phyloP scores from a whole-genome alignment of 768 basidiomycete species.

The Saitozyma podzolica region DNA sequence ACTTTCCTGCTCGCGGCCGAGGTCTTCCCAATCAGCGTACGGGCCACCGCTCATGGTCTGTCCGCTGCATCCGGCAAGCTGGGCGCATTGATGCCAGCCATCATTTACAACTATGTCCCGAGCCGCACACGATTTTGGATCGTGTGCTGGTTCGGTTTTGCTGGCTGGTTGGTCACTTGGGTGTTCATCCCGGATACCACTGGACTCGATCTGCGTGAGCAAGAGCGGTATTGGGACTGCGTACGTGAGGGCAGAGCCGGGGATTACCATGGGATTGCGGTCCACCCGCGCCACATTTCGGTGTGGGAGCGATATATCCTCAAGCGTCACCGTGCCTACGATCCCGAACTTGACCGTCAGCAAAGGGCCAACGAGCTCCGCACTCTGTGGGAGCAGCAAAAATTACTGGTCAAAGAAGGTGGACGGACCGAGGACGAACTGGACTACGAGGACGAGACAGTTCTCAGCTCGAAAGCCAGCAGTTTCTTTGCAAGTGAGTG shows the following conservation, averaged over 20 bases:
- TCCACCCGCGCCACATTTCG: slow-evolving; percentile 53
- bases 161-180: slow-evolving; percentile 37
- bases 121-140: slow-evolving; percentile 51
- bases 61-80: slow-evolving; percentile 54
- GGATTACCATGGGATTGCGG: slow-evolving; percentile 55
- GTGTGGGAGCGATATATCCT: slow-evolving; percentile 50
- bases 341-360: slow-evolving; percentile 51
- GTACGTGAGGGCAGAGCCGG: slow-evolving; percentile 50
- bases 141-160: slow-evolving; percentile 54
- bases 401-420: slow-evolving; percentile 31
- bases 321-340: slow-evolving; percentile 52
- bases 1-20: slow-evolving; percentile 56
- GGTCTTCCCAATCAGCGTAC: slow-evolving; percentile 54
- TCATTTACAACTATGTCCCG: slow-evolving; percentile 54
- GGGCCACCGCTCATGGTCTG: slow-evolving; percentile 55
- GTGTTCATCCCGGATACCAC: slow-evolving; percentile 54
- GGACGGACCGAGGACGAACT: slow-evolving; percentile 47
- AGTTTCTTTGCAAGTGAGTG: slow-evolving; percentile 13
- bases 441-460: slow-evolving; percentile 48
- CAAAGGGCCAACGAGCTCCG: slow-evolving; percentile 52
- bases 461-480: slow-evolving; percentile 6
- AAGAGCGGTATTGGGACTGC: slow-evolving; percentile 54
- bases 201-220: slow-evolving; percentile 55
- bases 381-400: slow-evolving; percentile 41
- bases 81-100: slow-evolving; percentile 54